A percentile compares a stretch with the other conserved stretches of the same genome.
These are phyloP conservation scores for Stenocarpella maydis DNA, from an alignment of 2,329 filamentous ascomycete species.

Conservation along the genomic window DNA sequence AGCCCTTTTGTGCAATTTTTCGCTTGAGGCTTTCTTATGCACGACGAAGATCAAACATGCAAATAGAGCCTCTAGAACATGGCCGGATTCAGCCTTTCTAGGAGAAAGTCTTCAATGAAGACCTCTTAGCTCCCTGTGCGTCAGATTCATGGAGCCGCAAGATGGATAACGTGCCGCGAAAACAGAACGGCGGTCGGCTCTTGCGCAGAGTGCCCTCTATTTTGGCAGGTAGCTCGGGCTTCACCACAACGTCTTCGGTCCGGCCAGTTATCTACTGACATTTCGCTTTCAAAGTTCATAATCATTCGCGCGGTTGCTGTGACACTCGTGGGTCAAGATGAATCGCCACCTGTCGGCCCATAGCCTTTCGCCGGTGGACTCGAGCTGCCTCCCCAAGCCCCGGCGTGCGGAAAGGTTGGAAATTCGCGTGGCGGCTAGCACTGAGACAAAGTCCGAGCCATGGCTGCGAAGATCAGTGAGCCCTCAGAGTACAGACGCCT, in stretches of 20 bases:
- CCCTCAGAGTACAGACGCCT: slow-evolving; percentile 34
- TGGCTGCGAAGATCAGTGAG: slow-evolving; percentile 35
- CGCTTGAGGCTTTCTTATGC: neutral
- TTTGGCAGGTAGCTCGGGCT: neutral
- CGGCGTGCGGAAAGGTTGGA: neutral
- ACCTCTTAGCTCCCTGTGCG: no score
- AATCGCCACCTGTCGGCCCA: neutral
- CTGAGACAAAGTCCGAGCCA: slow-evolving; percentile 34
- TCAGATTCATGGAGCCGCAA: neutral
- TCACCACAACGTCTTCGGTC: neutral
- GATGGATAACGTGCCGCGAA: neutral
- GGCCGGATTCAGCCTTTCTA: no score
- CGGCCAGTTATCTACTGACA: no score
- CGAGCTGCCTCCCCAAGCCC: neutral
- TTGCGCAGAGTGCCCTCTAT: neutral
- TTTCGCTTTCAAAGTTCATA: neutral
- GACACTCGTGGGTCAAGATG: neutral
- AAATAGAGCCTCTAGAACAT: neutral
- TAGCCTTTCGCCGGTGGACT: neutral
- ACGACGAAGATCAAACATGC: neutral
- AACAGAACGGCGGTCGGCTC: neutral
- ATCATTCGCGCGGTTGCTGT: neutral
- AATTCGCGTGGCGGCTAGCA: slow-evolving; percentile 10
- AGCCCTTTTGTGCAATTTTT: neutral
- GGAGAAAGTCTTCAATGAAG: no score